These are phyloP conservation scores for Globisporangium cystogenes DNA, from an alignment of 352 stramenopile genomes.

Conservation along the genomic window DNA sequence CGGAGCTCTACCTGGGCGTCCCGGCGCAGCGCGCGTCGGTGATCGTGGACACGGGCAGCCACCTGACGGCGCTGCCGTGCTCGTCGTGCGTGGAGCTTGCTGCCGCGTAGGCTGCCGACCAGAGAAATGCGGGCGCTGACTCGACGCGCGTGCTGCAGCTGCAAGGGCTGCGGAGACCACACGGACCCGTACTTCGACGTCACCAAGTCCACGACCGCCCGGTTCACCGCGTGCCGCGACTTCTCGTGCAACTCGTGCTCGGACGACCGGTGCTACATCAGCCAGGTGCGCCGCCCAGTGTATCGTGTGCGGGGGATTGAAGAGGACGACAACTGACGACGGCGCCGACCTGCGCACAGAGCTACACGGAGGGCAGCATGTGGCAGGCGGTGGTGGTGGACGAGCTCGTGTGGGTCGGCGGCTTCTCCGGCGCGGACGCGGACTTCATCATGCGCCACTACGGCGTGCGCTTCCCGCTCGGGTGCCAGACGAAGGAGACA, in stretches of 20 bases:
- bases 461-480: constrained; percentile 76
- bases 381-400: constrained; percentile 79
- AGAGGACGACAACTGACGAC: no score
- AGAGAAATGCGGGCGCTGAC: neutral
- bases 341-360: neutral
- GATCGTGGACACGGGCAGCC: constrained; percentile 79
- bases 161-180: constrained; percentile 61
- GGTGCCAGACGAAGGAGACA: constrained; percentile 71
- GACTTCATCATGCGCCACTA: constrained; percentile 38
- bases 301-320: no score
- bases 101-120: neutral
- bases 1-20: constrained; percentile 77
- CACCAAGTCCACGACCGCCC: constrained; percentile 59
- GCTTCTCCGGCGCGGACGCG: constrained; percentile 37
- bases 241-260: constrained; percentile 57
- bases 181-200: constrained; percentile 66
- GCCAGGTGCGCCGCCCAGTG: constrained; percentile 23
- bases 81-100: constrained; percentile 38
- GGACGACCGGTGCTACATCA: constrained; percentile 30
- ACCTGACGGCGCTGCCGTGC: constrained; percentile 78
- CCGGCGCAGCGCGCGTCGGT: constrained; percentile 77
- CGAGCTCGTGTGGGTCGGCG: constrained; percentile 76
- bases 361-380: constrained; percentile 84
- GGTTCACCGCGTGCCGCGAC: constrained; percentile 56
- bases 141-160: constrained; percentile 15